Percentiles rank a stretch among this genome's conserved stretches.
Conservation (phyloP, 495 filamentous ascomycete genomes). For the Xylaria telfairii region DNA sequence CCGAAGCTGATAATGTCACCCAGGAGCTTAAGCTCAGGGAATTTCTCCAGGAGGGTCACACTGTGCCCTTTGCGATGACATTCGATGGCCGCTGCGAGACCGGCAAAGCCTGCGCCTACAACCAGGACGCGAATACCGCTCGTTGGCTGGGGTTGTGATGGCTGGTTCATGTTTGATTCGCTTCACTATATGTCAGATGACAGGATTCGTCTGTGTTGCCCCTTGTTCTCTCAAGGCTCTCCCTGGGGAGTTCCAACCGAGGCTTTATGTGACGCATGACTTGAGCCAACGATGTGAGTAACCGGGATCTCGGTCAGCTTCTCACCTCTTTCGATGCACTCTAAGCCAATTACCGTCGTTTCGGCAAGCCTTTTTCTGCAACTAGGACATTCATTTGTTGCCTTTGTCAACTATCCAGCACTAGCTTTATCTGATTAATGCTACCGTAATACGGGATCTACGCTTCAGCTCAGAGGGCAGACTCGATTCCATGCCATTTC, state of each 20-base stretch:
- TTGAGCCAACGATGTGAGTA: not conserved
- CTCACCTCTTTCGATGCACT: not conserved
- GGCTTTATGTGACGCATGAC: not conserved
- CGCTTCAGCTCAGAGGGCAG: not conserved
- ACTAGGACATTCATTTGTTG: not conserved
- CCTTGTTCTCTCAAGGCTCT: not conserved
- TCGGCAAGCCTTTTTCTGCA: conserved; percentile 7
- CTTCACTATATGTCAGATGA: not conserved
- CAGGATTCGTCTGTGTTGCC: not conserved
- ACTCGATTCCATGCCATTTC: not conserved
- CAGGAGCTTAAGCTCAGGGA: conserved; percentile 52
- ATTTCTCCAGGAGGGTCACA: conserved; percentile 60
- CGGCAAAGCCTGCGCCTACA: conserved; percentile 66
- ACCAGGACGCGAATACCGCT: conserved; percentile 63
- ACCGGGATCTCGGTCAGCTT: conserved; percentile 3
- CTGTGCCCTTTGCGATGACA: conserved; percentile 66
- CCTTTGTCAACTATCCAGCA: not conserved
- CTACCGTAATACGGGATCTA: conserved; percentile 12
- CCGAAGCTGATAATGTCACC: conserved; percentile 62
- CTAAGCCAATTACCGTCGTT: conserved; percentile 6
- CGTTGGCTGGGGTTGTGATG: conserved; percentile 29
- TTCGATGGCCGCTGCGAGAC: conserved; percentile 67
- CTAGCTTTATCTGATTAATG: conserved; percentile 4
- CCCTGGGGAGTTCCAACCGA: not conserved
- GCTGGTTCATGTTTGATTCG: conserved; percentile 27